Evolutionary conservation across 371 early-diverging fungal species (phyloP), one percentile per base, ranked within the genome.

Genomic region (Batrachochytrium dendrobatidis): DNA sequence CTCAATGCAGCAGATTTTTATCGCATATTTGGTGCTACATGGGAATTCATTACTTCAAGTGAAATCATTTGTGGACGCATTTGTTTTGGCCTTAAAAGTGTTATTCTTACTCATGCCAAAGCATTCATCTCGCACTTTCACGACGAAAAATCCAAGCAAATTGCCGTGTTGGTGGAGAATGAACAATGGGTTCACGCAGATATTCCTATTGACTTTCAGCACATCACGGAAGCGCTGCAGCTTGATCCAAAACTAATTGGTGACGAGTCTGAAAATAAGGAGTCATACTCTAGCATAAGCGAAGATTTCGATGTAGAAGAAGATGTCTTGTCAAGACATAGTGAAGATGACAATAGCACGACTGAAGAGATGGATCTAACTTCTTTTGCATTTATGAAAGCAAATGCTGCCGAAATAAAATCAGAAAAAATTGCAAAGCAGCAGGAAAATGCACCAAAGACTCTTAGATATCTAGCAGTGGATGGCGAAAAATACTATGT

Each of bases 121-220:
- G 81, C 87, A 18, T 94, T 90, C 69, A 58, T 96, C 22, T 80
- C 74, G 45, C 87, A 91, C 66, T 95, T 95, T 62, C 95, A 94
- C 61, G 88, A 88, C 66, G 93, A 94, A 62, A 84, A 86, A 53
- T 77, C 83, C 25, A 90, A 86, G 46, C 94, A 95, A 69, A 76
- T 90, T 26, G 83, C 87, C 2, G 73, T 87, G n/a, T 68, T 94
- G 15, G 84, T 95, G 43, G 97, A 94, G 57, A 91, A 89, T 62
- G 97, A 96, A 66, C 92, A 92, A 69, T 96, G 97, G 97, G 77
- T 80, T 18, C 89, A 88, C 50, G 86, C 90, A 10, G 91, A 89
- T 52, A 90, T 95, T 8, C 92, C 95, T 0, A 72, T 85, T 33
- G 94, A 95, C 55, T 95, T 92, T 55, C 96, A 96, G 67, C 68